A percentile compares a stretch with the other conserved stretches of the same genome.
Evolutionary conservation across 495 filamentous ascomycete species (phyloP).

Genomic region (Penicillium lividum): DNA sequence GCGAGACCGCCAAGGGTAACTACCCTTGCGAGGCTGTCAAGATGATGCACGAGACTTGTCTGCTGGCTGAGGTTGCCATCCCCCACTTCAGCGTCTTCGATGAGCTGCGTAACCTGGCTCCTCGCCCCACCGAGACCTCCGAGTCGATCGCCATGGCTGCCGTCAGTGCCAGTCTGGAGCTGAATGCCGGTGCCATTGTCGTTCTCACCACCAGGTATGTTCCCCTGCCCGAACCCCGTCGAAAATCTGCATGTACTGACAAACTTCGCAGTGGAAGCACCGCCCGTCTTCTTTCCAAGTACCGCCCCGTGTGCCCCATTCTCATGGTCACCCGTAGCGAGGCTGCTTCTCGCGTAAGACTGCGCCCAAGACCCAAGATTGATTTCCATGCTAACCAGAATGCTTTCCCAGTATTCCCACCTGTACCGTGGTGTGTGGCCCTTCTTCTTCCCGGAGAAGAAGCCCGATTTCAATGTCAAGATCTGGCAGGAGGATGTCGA

Average conservation of each 20-base stretch:
- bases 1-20: conserved; percentile 96
- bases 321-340: conserved; percentile 95
- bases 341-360: conserved; percentile 69
- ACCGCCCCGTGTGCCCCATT: conserved; percentile 96
- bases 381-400: conserved; percentile 17
- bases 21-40: conserved; percentile 90
- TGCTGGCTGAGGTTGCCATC: conserved; percentile 93
- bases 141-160: conserved; percentile 96
- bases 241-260: conserved; percentile 28
- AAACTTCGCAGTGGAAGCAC: conserved; percentile 68
- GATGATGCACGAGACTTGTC: conserved; percentile 97
- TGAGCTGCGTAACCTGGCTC: conserved; percentile 80
- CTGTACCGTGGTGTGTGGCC: conserved; percentile 97
- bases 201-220: conserved; percentile 84
- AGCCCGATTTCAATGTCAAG: conserved; percentile 89
- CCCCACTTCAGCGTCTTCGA: conserved; percentile 94
- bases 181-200: conserved; percentile 93
- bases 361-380: background rate
- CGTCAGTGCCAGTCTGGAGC: conserved; percentile 88
- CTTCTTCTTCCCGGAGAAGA: conserved; percentile 87
- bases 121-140: conserved; percentile 77
- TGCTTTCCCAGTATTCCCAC: conserved; percentile 67
- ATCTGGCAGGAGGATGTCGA: conserved; percentile 99
- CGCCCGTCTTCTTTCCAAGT: conserved; percentile 94
- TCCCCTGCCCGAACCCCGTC: background rate